Conservation (phyloP, 2,329 filamentous ascomycete genomes). For the Colletotrichum phormii region DNA sequence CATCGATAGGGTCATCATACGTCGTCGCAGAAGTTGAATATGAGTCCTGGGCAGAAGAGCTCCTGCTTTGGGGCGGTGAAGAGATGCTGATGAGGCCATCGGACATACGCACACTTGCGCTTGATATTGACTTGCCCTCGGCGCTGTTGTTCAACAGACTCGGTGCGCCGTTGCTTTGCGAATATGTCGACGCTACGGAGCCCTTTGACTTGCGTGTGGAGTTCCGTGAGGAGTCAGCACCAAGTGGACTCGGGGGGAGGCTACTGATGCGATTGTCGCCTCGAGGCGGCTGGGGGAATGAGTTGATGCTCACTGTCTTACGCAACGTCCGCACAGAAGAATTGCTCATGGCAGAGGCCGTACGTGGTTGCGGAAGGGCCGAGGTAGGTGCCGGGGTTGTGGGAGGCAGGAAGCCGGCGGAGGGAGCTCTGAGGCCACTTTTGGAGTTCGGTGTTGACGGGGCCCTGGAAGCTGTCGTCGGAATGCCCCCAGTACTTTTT, state of each 20-base stretch:
- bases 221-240: conserved; percentile 59
- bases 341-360: conserved; percentile 64
- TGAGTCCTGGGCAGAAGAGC: conserved; percentile 91
- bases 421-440: conserved; percentile 70
- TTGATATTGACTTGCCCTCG: conserved; percentile 79
- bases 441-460: conserved; percentile 64
- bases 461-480: conserved; percentile 56
- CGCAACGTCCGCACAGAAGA: conserved; percentile 76
- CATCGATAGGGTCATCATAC: conserved; percentile 82
- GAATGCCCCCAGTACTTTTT: conserved; percentile 68
- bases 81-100: conserved; percentile 82
- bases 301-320: conserved; percentile 92
- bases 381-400: conserved; percentile 63
- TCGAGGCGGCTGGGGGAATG: conserved; percentile 90
- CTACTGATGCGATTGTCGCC: conserved; percentile 69
- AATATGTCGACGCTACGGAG: conserved; percentile 63
- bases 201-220: conserved; percentile 65
- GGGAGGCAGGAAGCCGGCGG: conserved; percentile 65
- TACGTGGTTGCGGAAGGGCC: conserved; percentile 67
- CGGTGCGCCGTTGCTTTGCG: conserved; percentile 64
- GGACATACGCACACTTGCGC: conserved; percentile 72
- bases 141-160: conserved; percentile 84
- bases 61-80: conserved; percentile 88
- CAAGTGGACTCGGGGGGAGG: conserved; percentile 71
- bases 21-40: conserved; percentile 92